A percentile compares a stretch with the other conserved stretches of the same genome.
Conservation (phyloP, 2,329 filamentous ascomycete species). For the Xylariales sp. region DNA sequence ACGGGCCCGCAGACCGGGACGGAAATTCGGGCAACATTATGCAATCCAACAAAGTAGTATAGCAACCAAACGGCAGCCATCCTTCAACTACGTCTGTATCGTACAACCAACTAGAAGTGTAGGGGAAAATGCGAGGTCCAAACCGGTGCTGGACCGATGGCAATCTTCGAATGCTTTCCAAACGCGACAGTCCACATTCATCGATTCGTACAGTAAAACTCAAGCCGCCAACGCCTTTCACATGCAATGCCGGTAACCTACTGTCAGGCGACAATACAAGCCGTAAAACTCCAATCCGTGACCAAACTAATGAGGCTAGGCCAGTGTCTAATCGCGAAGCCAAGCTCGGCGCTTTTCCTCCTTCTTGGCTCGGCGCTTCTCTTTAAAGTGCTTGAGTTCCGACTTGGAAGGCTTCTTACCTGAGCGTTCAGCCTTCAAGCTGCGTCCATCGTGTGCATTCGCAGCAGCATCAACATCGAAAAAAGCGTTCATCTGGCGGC, state of each 20-base stretch:
- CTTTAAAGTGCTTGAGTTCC: conserved; percentile 90
- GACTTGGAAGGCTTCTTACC: conserved; percentile 85
- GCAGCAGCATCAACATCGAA: conserved; percentile 97
- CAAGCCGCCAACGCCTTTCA: conserved; percentile 35
- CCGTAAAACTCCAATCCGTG: conserved; percentile 30
- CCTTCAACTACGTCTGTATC: conserved; percentile 10
- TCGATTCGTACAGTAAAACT: conserved; percentile 24
- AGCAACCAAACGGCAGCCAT: conserved; percentile 15
- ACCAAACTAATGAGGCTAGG: conserved; percentile 11
- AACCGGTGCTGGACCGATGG: conserved; percentile 3
- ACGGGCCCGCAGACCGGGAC: conserved; percentile 8
- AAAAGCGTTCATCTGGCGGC: conserved; percentile 89
- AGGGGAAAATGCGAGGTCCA: conserved; percentile 14
- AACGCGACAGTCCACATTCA: conserved; percentile 21
- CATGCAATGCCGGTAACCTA: conserved; percentile 33
- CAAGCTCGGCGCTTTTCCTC: conserved; percentile 95
- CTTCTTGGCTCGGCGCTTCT: conserved; percentile 88
- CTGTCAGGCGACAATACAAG: conserved; percentile 31
- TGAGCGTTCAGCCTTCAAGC: conserved; percentile 89
- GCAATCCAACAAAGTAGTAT: conserved; percentile 21
- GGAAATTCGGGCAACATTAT: conserved; percentile 9
- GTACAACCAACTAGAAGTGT: conserved; percentile 25
- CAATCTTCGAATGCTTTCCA: conserved; percentile 21
- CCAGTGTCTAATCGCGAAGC: conserved; percentile 78
- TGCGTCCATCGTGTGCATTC: conserved; percentile 88